Evolutionary conservation across 495 filamentous ascomycete species (phyloP), one percentile per base, ranked within the genome.

Genomic region (Jackrogersella minutella): DNA sequence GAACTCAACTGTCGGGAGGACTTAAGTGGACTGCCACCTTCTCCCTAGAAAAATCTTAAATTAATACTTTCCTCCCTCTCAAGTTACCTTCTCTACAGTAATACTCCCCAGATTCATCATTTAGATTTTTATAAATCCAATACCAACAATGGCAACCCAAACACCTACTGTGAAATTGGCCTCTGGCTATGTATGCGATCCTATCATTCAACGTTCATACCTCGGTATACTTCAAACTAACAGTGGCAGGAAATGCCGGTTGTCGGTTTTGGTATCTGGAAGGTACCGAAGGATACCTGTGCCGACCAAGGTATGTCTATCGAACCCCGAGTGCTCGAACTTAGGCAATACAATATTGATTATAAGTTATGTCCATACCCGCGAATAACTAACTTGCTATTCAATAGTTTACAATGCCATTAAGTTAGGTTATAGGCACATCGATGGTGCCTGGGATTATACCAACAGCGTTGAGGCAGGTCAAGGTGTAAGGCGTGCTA

Each of bases 201-300:
- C 24, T 13, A 2, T 13, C 4, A 19, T 2, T 9, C 3, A 4
- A n/a, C 44, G 5, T 14, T 41, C n/a, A n/a, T n/a, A n/a, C n/a
- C n/a, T 55, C 14, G 14, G 17, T 54, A n/a, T n/a, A 13, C 21
- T 17, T n/a, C 3, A 14, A 60, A 39, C 47, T 65, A 59, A 69
- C 46, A 14, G 17, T 7, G 51, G 40, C 44, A 84, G 70, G 81
- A 90, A 55, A 92, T 92, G 89, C 89, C 89, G 60, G 73, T 87
- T 54, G 87, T 92, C 53, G 89, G 89, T 65, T 76, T 76, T 53
- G 83, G 82, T 51, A 82, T 91, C 39, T 92, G 89, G 89, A 91
- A 91, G 73, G 86, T 91, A 31, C 83, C 82, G 70, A 86, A 84
- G 39, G 84, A 86, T 34, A 87, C 82, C 50, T 87, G 86, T 67